phyloP scores from a whole-genome alignment of 768 basidiomycete species.

The Rhodotorula toruloides region DNA sequence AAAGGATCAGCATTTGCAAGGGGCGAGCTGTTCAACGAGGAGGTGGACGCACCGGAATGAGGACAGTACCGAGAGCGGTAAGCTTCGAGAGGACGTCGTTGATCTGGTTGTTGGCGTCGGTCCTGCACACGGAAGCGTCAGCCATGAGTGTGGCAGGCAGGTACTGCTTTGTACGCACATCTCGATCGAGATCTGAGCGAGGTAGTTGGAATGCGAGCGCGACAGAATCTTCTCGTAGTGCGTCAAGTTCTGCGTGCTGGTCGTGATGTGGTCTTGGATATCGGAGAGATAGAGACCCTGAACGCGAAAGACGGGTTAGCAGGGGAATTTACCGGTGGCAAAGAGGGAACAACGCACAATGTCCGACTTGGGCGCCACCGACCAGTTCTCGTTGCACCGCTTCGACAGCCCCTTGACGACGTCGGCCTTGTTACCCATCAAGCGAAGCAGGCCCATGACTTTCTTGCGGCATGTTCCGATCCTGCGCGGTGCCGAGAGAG shows the following conservation, averaged over 20 bases:
- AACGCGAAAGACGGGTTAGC: not conserved
- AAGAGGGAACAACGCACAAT: constrained; percentile 75
- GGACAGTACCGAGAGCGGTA: constrained; percentile 92
- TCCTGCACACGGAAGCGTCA: constrained; percentile 1
- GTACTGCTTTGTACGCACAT: constrained; percentile 59
- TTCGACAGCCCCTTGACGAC: constrained; percentile 98
- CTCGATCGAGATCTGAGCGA: constrained; percentile 98
- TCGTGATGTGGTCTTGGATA: constrained; percentile 84
- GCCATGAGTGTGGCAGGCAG: too few species aligned
- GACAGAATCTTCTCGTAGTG: constrained; percentile 99
- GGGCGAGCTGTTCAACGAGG: accelerated
- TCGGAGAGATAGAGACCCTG: constrained; percentile 38
- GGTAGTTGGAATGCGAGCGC: constrained; percentile 96
- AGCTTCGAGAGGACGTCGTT: constrained; percentile 97
- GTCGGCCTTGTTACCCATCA: constrained; percentile 99
- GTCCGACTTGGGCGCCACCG: constrained; percentile 93
- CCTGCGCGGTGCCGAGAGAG: constrained; percentile 46
- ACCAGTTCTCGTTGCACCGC: constrained; percentile 97
- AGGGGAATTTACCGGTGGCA: constrained; percentile 58
- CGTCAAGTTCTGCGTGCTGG: constrained; percentile 99
- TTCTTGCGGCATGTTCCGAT: constrained; percentile 99
- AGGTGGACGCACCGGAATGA: constrained; percentile 68
- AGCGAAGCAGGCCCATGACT: constrained; percentile 90
- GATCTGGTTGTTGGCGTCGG: constrained; percentile 97
- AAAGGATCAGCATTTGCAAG: not conserved